phyloP scores from a whole-genome alignment of 2,329 filamentous ascomycete genomes.

The Fusarium sp. region DNA sequence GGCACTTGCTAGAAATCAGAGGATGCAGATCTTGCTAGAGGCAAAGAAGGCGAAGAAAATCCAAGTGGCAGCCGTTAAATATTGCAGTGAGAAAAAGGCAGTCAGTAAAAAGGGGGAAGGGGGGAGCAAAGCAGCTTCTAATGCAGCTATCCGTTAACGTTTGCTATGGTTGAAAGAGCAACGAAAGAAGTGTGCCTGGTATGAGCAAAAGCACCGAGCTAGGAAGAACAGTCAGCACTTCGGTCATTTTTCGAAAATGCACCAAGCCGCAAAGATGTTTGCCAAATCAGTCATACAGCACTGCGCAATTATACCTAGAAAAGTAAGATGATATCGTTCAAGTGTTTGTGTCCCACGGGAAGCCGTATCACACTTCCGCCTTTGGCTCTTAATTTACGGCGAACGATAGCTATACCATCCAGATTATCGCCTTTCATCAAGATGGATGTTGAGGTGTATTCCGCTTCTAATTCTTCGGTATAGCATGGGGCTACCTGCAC shows the following conservation, averaged over 20 bases:
- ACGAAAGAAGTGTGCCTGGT: background rate
- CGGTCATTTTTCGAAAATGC: background rate
- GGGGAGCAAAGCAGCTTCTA: background rate
- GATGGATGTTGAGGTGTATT: background rate
- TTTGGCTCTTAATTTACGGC: background rate
- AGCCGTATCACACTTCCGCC: background rate
- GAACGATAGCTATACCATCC: background rate
- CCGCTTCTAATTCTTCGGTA: background rate
- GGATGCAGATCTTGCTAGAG: background rate
- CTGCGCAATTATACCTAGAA: background rate
- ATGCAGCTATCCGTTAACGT: constrained; percentile 8
- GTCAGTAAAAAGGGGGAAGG: background rate
- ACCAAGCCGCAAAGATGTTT: background rate
- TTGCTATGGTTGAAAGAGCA: background rate
- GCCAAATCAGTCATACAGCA: too few relatives aligned
- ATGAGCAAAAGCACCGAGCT: background rate
- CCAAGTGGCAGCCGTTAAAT: background rate
- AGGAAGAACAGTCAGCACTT: background rate
- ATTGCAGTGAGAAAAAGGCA: background rate
- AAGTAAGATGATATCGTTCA: background rate
- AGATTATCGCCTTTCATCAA: background rate
- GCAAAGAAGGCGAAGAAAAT: background rate
- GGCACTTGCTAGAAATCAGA: background rate
- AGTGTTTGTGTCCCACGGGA: background rate
- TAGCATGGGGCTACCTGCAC: background rate